A percentile compares a stretch with the other conserved stretches of the same genome.
Conservation (phyloP, 495 filamentous ascomycete species). For the Penicillium angulare region DNA sequence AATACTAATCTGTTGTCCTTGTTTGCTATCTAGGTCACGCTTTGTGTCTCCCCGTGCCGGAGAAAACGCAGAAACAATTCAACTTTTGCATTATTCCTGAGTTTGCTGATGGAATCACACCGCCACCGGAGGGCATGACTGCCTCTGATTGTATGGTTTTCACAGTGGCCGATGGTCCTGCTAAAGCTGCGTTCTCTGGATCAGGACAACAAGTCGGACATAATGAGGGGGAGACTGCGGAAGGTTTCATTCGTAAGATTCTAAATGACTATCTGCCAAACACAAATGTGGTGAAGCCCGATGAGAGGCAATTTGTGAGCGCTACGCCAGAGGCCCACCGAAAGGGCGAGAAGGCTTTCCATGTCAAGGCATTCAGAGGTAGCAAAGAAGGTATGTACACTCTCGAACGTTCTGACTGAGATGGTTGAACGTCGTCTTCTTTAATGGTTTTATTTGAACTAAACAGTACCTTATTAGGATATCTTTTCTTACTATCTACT, state of each 20-base stretch:
- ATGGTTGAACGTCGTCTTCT: not conserved
- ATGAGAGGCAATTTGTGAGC: slow-evolving; percentile 74
- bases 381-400: slow-evolving; percentile 74
- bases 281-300: slow-evolving; percentile 63
- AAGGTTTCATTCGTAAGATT: slow-evolving; percentile 60
- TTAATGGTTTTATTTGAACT: not conserved
- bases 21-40: slow-evolving; percentile 58
- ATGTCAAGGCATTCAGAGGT: slow-evolving; percentile 86
- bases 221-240: slow-evolving; percentile 59
- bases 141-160: slow-evolving; percentile 75
- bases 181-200: slow-evolving; percentile 55
- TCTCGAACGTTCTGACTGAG: too few species aligned
- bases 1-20: slow-evolving; percentile 1
- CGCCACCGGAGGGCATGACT: slow-evolving; percentile 31
- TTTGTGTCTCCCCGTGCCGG: slow-evolving; percentile 82
- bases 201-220: slow-evolving; percentile 35
- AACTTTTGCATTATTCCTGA: slow-evolving; percentile 85
- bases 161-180: slow-evolving; percentile 70
- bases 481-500: slow-evolving; percentile 79
- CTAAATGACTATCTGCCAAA: slow-evolving; percentile 58
- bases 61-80: slow-evolving; percentile 83
- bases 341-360: slow-evolving; percentile 86
- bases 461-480: slow-evolving; percentile 51
- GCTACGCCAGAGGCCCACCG: slow-evolving; percentile 76
- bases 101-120: slow-evolving; percentile 54